Conservation (phyloP, 768 basidiomycete genomes). For the Lactarius evosmus region DNA sequence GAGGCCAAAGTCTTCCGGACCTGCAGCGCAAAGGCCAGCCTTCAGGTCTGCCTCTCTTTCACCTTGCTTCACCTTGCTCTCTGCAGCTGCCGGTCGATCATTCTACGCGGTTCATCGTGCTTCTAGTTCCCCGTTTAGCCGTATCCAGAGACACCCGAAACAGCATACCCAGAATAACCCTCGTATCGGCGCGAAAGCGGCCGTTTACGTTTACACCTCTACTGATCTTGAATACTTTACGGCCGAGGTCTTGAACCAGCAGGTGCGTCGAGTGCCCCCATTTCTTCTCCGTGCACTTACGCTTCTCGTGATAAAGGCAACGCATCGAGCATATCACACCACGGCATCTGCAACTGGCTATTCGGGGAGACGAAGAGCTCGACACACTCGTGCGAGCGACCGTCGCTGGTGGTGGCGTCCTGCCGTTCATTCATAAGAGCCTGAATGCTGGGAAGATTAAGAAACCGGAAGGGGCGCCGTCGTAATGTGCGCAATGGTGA, state of each 20-base stretch:
- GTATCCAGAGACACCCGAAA: conserved; percentile 95
- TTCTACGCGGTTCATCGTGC: too few relatives aligned
- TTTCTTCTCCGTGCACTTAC: not conserved
- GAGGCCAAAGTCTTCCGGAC: conserved; percentile 27
- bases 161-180: conserved; percentile 90
- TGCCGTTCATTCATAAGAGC: conserved; percentile 87
- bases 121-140: conserved; percentile 91
- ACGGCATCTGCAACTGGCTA: conserved; percentile 92
- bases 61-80: not conserved
- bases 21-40: conserved; percentile 25
- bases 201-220: conserved; percentile 95
- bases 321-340: conserved; percentile 95
- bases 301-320: conserved; percentile 57
- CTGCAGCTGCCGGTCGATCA: not conserved
- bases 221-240: conserved; percentile 96
- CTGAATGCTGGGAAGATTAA: conserved; percentile 49
- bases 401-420: conserved; percentile 85
- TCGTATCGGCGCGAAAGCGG: conserved; percentile 95
- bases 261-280: conserved; percentile 47
- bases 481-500: conserved; percentile 3
- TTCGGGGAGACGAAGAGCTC: conserved; percentile 97
- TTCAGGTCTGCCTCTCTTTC: conserved; percentile 7
- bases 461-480: conserved; percentile 17
- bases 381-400: conserved; percentile 92
- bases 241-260: conserved; percentile 93